Conservation (phyloP, 2,329 filamentous ascomycete species). For the Fusarium bactridioides region DNA sequence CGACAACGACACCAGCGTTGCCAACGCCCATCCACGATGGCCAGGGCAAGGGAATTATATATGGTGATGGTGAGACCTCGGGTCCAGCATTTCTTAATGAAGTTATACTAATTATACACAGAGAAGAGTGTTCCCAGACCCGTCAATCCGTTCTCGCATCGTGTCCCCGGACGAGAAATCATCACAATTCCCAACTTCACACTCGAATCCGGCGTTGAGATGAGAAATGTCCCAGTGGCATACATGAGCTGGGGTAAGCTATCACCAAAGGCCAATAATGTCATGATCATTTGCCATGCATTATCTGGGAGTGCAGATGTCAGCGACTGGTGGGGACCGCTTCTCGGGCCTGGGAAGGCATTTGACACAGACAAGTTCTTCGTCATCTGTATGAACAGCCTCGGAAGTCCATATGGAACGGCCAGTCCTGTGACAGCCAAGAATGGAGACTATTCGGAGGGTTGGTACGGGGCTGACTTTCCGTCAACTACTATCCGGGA, state of each 20-base stretch:
- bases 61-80: not conserved
- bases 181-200: not conserved
- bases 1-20: not conserved
- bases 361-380: not conserved
- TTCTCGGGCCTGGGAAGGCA: not conserved
- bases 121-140: not conserved
- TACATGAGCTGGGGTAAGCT: not conserved
- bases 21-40: not conserved
- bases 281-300: not conserved
- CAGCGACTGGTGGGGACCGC: not conserved
- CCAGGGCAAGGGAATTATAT: rapidly evolving
- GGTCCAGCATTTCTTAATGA: rapidly evolving
- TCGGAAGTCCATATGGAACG: not conserved
- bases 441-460: not conserved
- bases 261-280: not conserved
- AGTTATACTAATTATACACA: not conserved
- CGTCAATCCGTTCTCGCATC: not conserved
- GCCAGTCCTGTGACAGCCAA: not conserved
- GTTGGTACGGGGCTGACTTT: not conserved
- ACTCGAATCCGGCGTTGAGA: not conserved
- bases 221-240: not conserved
- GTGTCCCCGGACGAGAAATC: not conserved
- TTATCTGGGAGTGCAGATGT: not conserved
- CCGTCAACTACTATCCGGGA: not conserved
- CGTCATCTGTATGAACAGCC: not conserved